A percentile compares a stretch with the other conserved stretches of the same genome.
phyloP scores from a whole-genome alignment of 2,329 filamentous ascomycete species.

The Xylogone sp. region DNA sequence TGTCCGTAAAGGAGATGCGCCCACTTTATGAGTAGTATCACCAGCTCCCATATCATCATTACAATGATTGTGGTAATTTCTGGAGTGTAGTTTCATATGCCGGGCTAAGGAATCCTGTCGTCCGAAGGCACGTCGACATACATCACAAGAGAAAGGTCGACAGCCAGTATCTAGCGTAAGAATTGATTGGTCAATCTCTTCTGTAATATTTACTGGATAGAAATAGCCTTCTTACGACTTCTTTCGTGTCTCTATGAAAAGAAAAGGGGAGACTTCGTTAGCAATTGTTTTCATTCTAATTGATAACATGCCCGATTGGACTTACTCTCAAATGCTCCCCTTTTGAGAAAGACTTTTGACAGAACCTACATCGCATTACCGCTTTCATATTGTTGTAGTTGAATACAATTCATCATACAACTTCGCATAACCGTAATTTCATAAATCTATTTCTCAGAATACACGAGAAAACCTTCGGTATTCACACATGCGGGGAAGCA shows the following conservation, averaged over 20 bases:
- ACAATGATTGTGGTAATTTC: conserved; percentile 22
- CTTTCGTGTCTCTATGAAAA: conserved; percentile 36
- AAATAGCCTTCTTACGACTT: conserved; percentile 32
- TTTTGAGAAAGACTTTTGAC: conserved; percentile 37
- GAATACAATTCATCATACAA: neutral
- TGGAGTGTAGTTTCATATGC: conserved; percentile 37
- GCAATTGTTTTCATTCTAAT: conserved; percentile 7
- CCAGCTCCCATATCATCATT: neutral
- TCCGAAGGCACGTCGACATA: conserved; percentile 36
- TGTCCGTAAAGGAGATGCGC: neutral
- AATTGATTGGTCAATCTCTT: neutral
- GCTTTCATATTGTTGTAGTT: neutral
- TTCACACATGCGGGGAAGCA: neutral
- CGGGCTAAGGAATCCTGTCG: conserved; percentile 40
- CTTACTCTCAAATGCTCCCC: conserved; percentile 35
- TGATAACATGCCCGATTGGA: neutral
- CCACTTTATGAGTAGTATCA: neutral
- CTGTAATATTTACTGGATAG: too few relatives aligned
- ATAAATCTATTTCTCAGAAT: neutral
- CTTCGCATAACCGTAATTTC: neutral
- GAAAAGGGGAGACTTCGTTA: neutral
- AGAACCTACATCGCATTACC: conserved; percentile 34
- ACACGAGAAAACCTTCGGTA: neutral
- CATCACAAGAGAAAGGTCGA: conserved; percentile 37
- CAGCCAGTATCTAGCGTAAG: conserved; percentile 36